These are phyloP conservation scores for Calocybe gangraenosa DNA, from an alignment of 768 basidiomycete species.

Conservation along the genomic window DNA sequence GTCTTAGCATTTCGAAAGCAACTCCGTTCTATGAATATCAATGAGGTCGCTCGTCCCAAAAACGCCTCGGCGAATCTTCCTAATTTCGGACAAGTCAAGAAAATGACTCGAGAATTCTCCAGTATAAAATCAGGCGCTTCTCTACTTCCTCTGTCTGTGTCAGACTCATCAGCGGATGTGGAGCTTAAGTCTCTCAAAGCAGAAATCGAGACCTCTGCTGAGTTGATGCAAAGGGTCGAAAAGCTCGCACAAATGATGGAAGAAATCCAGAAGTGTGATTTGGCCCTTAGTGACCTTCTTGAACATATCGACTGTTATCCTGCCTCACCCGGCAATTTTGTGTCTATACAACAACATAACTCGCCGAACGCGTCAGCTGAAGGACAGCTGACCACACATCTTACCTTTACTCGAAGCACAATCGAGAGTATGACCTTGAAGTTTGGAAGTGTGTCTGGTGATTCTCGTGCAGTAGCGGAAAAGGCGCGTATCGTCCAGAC, in stretches of 20 bases:
- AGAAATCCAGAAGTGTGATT: constrained; percentile 55
- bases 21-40: constrained; percentile 58
- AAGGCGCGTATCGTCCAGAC: constrained; percentile 68
- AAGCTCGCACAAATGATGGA: constrained; percentile 51
- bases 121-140: constrained; percentile 41
- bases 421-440: constrained; percentile 43
- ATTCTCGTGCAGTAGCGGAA: constrained; percentile 59
- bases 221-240: constrained; percentile 47
- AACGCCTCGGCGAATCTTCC: constrained; percentile 46
- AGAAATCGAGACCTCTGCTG: constrained; percentile 52
- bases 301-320: constrained; percentile 88
- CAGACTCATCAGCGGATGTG: constrained; percentile 40
- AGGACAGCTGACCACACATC: constrained; percentile 60
- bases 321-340: constrained; percentile 43
- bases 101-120: constrained; percentile 43
- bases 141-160: constrained; percentile 38
- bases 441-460: constrained; percentile 44
- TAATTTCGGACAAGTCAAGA: constrained; percentile 39
- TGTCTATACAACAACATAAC: constrained; percentile 47
- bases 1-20: constrained; percentile 55
- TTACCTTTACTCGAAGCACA: constrained; percentile 55
- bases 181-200: constrained; percentile 58
- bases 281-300: constrained; percentile 77
- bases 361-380: constrained; percentile 46
- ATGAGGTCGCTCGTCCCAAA: constrained; percentile 44